Evolutionary conservation across 176 grass and related monocot species (phyloP), one percentile per base, ranked within the genome.

Genomic region (Eleusine indica): DNA sequence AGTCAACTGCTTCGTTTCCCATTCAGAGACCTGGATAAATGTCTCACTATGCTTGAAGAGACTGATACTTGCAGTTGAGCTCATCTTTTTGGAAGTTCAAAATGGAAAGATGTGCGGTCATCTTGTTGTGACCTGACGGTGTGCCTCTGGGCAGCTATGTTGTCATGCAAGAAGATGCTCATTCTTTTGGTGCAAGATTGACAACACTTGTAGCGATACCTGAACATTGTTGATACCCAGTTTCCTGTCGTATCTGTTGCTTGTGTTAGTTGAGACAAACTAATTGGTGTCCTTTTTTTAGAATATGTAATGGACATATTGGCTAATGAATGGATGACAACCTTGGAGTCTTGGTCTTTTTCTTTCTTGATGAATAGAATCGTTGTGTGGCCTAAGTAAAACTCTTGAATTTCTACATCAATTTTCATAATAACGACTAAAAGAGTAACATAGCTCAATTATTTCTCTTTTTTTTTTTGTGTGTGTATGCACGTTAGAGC

Each of bases 231-330:
- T n/a, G 47, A 43, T 71, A 64, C 2, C 6, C 30, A 22, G 29
- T 8, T 77, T 56, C 18, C 6, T 44, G 48, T 22, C 18, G 30
- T n/a, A 42, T 74, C 63, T 54, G 2, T 32, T 8, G 7, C 19
- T 25, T 29, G 28, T 40, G 64, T 57, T 68, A 28, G 65, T 52
- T 44, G 67, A 48, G 47, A 66, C 37, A 44, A 58, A 37, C 14
- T 47, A 73, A 65, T 57, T 73, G 57, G 66, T 73, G 48, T 78
- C 19, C 3, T 64, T 64, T 46, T 19, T 0, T 15, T 41, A 60
- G 71, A 57, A 71, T 43, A 78, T 90, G 73, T 82, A 73, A 72
- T 66, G 15, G 39, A 57, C 71, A 40, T 80, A 82, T 32, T 73
- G 68, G 16, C 54, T 8, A 42, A 73, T 54, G 84, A 78, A 71